Conservation (phyloP, 2,329 filamentous ascomycete genomes). For the Diaporthe nobilis region DNA sequence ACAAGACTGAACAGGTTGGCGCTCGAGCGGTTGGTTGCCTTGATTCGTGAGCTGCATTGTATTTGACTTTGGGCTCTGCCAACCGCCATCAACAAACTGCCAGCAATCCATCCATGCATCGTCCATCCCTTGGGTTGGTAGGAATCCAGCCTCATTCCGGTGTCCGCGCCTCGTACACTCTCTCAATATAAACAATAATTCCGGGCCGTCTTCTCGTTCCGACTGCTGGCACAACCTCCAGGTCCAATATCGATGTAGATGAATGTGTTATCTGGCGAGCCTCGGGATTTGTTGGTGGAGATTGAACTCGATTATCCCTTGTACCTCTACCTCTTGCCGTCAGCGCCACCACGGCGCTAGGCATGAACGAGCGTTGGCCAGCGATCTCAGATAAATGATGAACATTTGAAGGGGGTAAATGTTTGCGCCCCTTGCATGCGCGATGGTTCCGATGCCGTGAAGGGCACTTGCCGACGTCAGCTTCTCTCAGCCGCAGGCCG, state of each 20-base stretch:
- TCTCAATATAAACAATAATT: neutral
- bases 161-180: neutral
- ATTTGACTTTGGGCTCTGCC: slow-evolving; percentile 4
- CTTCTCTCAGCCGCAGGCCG: slow-evolving; percentile 21
- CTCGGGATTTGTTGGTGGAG: neutral
- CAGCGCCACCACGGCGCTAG: neutral
- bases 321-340: neutral
- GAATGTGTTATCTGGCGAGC: neutral
- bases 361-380: neutral
- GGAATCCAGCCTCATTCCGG: slow-evolving; percentile 28
- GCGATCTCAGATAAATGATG: slow-evolving; percentile 11
- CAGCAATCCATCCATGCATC: neutral
- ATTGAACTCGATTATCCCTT: neutral
- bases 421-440: slow-evolving; percentile 23
- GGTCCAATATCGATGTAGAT: neutral
- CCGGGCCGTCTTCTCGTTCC: neutral
- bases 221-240: neutral
- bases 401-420: neutral
- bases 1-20: neutral
- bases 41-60: slow-evolving; percentile 19
- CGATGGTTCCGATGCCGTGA: neutral
- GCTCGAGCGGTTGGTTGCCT: slow-evolving; percentile 22
- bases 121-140: slow-evolving; percentile 11
- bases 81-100: neutral
- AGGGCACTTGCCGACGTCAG: slow-evolving; percentile 16